Conservation (phyloP, 2,329 filamentous ascomycete species). For the Sphaerulina populicola region DNA sequence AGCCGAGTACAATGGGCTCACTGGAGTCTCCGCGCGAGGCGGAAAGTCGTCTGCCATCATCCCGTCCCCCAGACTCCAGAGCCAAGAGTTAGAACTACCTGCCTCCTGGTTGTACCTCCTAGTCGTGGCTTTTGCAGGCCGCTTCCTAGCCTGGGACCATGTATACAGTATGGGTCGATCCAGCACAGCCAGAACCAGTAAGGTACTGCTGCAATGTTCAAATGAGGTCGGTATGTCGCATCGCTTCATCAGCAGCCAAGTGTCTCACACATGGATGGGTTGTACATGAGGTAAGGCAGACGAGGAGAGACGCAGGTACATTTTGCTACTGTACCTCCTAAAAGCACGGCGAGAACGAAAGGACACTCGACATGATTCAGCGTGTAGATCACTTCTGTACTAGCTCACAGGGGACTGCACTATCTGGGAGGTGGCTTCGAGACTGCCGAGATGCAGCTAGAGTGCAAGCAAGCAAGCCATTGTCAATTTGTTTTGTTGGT, state of each 20-base stretch:
- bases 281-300: neutral
- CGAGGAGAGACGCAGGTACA: neutral
- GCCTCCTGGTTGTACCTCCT: too few relatives aligned
- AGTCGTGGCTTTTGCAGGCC: too few relatives aligned
- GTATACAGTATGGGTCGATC: neutral
- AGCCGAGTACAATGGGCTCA: slow-evolving; percentile 9
- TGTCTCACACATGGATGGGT: neutral
- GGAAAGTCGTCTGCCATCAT: neutral
- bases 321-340: too few relatives aligned
- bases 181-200: neutral
- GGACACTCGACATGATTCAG: neutral
- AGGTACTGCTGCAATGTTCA: neutral
- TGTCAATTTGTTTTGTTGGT: neutral
- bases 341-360: neutral
- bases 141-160: neutral
- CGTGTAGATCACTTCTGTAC: slow-evolving; percentile 4
- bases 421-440: neutral
- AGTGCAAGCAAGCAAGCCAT: neutral
- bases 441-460: slow-evolving; percentile 5
- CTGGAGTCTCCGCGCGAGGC: neutral
- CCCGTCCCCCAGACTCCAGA: neutral
- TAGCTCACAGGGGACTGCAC: neutral
- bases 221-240: neutral
- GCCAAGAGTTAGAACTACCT: neutral
- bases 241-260: neutral